These are phyloP conservation scores for Exidia glandulosa DNA, from an alignment of 768 basidiomycete genomes.

Conservation along the genomic window DNA sequence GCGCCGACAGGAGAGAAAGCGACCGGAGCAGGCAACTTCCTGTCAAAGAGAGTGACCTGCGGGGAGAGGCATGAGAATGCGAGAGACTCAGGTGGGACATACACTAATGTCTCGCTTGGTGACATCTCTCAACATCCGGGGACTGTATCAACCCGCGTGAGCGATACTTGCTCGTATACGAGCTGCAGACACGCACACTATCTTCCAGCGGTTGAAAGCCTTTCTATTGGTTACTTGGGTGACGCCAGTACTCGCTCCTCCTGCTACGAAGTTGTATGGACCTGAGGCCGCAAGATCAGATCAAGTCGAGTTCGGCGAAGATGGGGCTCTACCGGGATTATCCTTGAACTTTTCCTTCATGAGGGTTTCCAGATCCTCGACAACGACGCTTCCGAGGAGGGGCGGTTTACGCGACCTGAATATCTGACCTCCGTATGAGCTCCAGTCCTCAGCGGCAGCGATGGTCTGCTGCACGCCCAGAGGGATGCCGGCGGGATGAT, in stretches of 20 bases:
- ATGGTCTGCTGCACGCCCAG: not conserved
- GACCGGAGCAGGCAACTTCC: not conserved
- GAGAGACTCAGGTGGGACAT: not conserved
- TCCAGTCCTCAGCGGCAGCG: not conserved
- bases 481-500: not conserved
- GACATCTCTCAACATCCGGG: slow-evolving; percentile 60
- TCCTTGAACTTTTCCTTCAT: not conserved
- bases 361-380: not conserved
- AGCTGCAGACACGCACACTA: not conserved
- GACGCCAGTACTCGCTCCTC: not conserved
- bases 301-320: too few species aligned
- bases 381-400: not conserved
- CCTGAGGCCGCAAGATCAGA: too few species aligned
- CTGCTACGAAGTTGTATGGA: not conserved
- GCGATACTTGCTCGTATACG: not conserved
- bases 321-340: not conserved
- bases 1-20: slow-evolving; percentile 21
- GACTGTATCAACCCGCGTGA: slow-evolving; percentile 16
- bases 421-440: not conserved
- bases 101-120: slow-evolving; percentile 31
- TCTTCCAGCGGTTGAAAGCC: not conserved
- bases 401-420: not conserved
- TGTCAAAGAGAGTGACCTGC: not conserved
- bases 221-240: not conserved
- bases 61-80: not conserved